Evolutionary conservation across 2,329 filamentous ascomycete species (phyloP).

Genomic region (Sarocladium strictum): DNA sequence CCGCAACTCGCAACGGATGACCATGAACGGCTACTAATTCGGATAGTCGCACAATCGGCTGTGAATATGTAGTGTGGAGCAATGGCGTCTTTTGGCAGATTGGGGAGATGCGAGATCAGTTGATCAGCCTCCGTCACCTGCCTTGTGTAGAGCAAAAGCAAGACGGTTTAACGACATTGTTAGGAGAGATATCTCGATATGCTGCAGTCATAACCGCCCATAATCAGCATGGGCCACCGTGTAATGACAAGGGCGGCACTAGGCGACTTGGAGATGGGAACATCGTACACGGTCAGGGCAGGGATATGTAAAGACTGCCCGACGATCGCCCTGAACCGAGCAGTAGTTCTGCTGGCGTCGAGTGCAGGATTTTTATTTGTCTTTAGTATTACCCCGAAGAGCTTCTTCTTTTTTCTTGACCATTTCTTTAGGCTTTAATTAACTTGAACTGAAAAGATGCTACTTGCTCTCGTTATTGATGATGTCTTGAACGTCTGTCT

Average conservation of each 20-base stretch:
- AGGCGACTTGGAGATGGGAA: not conserved
- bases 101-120: not conserved
- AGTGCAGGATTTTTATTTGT: slow-evolving; percentile 22
- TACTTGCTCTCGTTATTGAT: not conserved
- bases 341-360: slow-evolving; percentile 6
- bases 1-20: slow-evolving; percentile 94
- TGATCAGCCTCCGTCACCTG: slow-evolving; percentile 2
- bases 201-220: not conserved
- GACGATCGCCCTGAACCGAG: not conserved
- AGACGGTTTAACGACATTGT: slow-evolving; percentile 3
- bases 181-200: not conserved
- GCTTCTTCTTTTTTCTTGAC: slow-evolving; percentile 23
- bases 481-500: not conserved
- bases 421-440: slow-evolving; percentile 34
- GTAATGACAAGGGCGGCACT: not conserved
- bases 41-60: not conserved
- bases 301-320: slow-evolving; percentile 1
- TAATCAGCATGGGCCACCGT: not conserved
- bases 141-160: slow-evolving; percentile 22
- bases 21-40: slow-evolving; percentile 94
- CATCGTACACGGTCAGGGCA: not conserved
- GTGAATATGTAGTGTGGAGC: slow-evolving; percentile 18
- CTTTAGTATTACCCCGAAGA: slow-evolving; percentile 30
- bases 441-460: slow-evolving; percentile 18
- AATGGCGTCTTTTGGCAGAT: slow-evolving; percentile 26